Percentiles rank a stretch among this genome's conserved stretches.
Evolutionary conservation across 2,329 filamentous ascomycete species (phyloP).

Genomic region (Penicillium brevicompactum): DNA sequence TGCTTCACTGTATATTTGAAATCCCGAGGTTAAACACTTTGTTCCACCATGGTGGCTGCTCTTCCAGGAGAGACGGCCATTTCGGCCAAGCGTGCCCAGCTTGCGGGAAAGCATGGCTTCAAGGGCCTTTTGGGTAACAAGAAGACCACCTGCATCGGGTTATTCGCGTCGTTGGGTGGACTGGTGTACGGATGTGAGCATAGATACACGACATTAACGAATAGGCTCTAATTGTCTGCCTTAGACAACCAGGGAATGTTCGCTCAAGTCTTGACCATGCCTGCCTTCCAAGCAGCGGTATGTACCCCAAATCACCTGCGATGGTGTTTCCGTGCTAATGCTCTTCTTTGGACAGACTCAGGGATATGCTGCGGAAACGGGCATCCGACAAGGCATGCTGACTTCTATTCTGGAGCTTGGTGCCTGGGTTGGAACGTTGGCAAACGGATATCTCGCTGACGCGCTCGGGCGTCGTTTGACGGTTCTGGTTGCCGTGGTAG

Average conservation of each 20-base stretch:
- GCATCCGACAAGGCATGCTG: slow-evolving; percentile 34
- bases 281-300: slow-evolving; percentile 50
- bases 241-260: slow-evolving; percentile 73
- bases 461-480: slow-evolving; percentile 37
- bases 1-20: too few relatives aligned
- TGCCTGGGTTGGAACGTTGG: slow-evolving; percentile 41
- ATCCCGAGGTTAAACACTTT: background rate
- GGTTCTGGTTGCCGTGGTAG: slow-evolving; percentile 34
- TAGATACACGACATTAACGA: background rate
- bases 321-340: background rate
- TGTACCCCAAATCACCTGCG: slow-evolving; percentile 32
- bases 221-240: background rate
- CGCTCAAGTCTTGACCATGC: slow-evolving; percentile 64
- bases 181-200: slow-evolving; percentile 60
- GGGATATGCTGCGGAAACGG: slow-evolving; percentile 28
- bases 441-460: slow-evolving; percentile 42
- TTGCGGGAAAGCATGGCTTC: slow-evolving; percentile 47
- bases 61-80: slow-evolving; percentile 26
- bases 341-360: slow-evolving; percentile 21
- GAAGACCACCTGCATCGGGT: slow-evolving; percentile 58
- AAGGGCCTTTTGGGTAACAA: slow-evolving; percentile 54
- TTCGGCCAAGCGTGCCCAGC: slow-evolving; percentile 36
- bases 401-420: slow-evolving; percentile 47
- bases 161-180: slow-evolving; percentile 57
- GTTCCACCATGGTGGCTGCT: slow-evolving; percentile 14